These are phyloP conservation scores for Mrakia hoshinonis DNA, from an alignment of 768 basidiomycete genomes.

Conservation along the genomic window DNA sequence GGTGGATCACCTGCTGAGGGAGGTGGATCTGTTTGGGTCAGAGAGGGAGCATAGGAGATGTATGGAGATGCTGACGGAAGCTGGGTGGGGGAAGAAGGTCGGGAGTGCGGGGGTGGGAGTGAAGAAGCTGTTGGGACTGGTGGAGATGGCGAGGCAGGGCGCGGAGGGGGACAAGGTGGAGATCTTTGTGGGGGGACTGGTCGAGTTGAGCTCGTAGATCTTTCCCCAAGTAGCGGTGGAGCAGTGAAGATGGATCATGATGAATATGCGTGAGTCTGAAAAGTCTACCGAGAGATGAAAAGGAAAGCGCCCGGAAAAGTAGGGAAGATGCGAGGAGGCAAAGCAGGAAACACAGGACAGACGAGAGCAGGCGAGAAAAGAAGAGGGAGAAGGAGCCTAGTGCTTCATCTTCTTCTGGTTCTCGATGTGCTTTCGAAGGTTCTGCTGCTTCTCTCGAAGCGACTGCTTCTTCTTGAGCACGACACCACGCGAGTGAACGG, in stretches of 20 bases:
- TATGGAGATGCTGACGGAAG: constrained; percentile 59
- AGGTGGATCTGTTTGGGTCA: constrained; percentile 65
- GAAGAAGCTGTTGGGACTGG: constrained; percentile 79
- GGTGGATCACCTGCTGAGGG: constrained; percentile 67
- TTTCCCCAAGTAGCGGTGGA: no score
- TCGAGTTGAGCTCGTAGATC: constrained; percentile 22
- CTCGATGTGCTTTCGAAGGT: constrained; percentile 37
- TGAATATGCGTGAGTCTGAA: no score
- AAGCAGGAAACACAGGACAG: background rate
- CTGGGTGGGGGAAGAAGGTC: constrained; percentile 55
- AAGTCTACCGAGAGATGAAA: no score
- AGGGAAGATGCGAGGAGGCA: background rate
- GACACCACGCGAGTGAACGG: constrained; percentile 40
- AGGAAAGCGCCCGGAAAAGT: no score
- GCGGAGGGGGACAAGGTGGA: constrained; percentile 60
- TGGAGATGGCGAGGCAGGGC: constrained; percentile 97
- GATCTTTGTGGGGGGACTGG: constrained; percentile 40
- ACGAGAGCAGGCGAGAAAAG: background rate
- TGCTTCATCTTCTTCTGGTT: constrained; percentile 39
- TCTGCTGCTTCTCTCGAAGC: constrained; percentile 42
- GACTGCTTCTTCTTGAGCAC: constrained; percentile 42
- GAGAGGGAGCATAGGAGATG: constrained; percentile 46
- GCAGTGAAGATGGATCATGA: no score
- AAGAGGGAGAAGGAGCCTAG: constrained; percentile 12
- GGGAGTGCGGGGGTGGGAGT: constrained; percentile 72